Evolutionary conservation across 148 eudicot genomes (phyloP).

Genomic region (Rhododendron ferrugineum): DNA sequence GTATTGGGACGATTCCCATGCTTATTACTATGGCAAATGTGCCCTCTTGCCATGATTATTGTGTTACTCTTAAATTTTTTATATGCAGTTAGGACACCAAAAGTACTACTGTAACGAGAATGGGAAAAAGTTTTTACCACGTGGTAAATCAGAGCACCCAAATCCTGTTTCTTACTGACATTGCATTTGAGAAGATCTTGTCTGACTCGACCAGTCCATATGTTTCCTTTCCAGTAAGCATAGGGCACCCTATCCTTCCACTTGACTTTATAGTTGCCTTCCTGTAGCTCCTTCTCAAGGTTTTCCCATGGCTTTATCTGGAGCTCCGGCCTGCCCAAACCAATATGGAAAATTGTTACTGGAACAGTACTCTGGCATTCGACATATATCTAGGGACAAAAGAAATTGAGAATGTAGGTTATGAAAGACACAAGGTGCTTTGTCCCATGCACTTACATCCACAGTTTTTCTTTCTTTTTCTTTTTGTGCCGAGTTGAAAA

Average conservation of each 20-base stretch:
- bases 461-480: neutral
- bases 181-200: conserved; percentile 37
- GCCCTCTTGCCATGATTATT: neutral
- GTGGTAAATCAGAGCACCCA: conserved; percentile 25
- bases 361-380: neutral
- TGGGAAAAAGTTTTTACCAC: conserved; percentile 24
- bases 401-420: neutral
- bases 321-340: conserved; percentile 41
- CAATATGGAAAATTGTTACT: neutral
- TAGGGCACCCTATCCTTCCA: conserved; percentile 42
- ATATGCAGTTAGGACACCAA: neutral
- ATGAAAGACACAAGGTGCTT: neutral
- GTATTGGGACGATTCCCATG: neutral
- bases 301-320: conserved; percentile 44
- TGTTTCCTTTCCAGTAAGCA: conserved; percentile 62
- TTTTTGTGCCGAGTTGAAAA: neutral
- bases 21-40: neutral
- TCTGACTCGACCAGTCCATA: conserved; percentile 8
- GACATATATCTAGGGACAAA: no score
- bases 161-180: conserved; percentile 19
- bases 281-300: conserved; percentile 19
- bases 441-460: neutral
- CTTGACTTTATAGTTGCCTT: conserved; percentile 28
- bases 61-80: neutral
- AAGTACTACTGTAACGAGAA: neutral